Evolutionary conservation across 2,329 filamentous ascomycete genomes (phyloP), one percentile per base, ranked within the genome.

Genomic region (Neoascochyta sp.): DNA sequence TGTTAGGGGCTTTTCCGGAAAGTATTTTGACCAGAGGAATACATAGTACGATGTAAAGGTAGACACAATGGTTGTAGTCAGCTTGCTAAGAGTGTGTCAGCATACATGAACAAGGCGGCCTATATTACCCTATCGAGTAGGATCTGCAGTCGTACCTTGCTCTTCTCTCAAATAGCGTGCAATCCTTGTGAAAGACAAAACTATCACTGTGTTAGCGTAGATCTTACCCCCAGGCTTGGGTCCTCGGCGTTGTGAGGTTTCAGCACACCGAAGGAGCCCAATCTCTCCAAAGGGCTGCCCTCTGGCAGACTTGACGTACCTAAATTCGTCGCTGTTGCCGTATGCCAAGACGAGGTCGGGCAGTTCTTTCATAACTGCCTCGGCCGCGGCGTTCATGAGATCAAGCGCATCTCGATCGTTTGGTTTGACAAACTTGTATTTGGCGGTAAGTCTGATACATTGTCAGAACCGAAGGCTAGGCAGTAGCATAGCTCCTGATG

Each of bases 301-400:
- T n/a, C n/a, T n/a, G n/a, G n/a, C n/a, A n/a, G n/a, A n/a, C n/a
- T n/a, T 11, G n/a, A 55, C 53, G 29, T 66, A 83, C 78, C 80
- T 92, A 62, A 83, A 96, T 61, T 98, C 92, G 57, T 98, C 92
- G 62, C 88, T 95, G 45, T 95, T 80, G 1, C 92, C 92, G 51
- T 96, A 98, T 0, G 83, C 89, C 40, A 96, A 76, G 5, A 81
- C 79, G 43, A 95, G 79, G 52, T 96, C 90, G 4, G 87, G 80
- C 14, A 96, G 67, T 28, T 93, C 85, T 41, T 76, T 76, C 66
- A 95, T 78, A 25, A 95, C 86, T 5, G 83, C 82, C 37, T 79
- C 76, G n/a, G 92, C 92, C 2, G 88, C 88, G 1, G 80, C 79
- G 54, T 98, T 98, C 90, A 98, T 96, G 45, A 98, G 79, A 61